Evolutionary conservation across 1,284 basidiomycete species (phyloP).

Genomic region (Austroboletus niveus): DNA sequence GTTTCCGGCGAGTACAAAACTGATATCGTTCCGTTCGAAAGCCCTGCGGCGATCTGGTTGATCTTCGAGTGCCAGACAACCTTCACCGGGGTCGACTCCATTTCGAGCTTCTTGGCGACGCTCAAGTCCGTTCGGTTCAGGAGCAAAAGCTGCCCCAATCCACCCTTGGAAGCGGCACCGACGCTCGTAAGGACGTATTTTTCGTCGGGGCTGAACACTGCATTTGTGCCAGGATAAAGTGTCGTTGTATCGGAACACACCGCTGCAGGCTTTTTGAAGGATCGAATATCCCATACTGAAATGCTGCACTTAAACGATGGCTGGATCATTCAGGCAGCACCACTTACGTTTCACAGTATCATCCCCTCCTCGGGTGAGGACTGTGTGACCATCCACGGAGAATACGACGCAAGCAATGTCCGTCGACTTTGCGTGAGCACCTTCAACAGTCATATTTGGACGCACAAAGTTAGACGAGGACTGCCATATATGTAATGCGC

Average conservation of each 20-base stretch:
- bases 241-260: constrained; percentile 66
- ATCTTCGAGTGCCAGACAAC: constrained; percentile 96
- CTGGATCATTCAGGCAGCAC: not conserved
- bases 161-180: constrained; percentile 61
- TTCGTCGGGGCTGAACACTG: constrained; percentile 91
- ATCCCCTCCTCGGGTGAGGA: constrained; percentile 89
- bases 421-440: constrained; percentile 79
- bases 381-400: constrained; percentile 76
- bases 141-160: constrained; percentile 72
- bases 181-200: constrained; percentile 83
- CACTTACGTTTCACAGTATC: constrained; percentile 89
- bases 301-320: constrained; percentile 5
- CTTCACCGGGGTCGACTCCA: constrained; percentile 79
- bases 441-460: constrained; percentile 82
- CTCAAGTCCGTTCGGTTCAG: constrained; percentile 68
- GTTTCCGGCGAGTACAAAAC: constrained; percentile 88
- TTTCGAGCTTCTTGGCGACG: constrained; percentile 61
- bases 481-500: constrained; percentile 91
- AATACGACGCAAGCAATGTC: constrained; percentile 86
- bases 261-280: constrained; percentile 83
- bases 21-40: constrained; percentile 85
- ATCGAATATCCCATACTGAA: constrained; percentile 90
- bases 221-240: constrained; percentile 87
- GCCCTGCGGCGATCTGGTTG: constrained; percentile 90
- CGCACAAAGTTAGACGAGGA: constrained; percentile 89